Evolutionary conservation across 2,329 filamentous ascomycete species (phyloP).

Genomic region (Verticillium isaacii): DNA sequence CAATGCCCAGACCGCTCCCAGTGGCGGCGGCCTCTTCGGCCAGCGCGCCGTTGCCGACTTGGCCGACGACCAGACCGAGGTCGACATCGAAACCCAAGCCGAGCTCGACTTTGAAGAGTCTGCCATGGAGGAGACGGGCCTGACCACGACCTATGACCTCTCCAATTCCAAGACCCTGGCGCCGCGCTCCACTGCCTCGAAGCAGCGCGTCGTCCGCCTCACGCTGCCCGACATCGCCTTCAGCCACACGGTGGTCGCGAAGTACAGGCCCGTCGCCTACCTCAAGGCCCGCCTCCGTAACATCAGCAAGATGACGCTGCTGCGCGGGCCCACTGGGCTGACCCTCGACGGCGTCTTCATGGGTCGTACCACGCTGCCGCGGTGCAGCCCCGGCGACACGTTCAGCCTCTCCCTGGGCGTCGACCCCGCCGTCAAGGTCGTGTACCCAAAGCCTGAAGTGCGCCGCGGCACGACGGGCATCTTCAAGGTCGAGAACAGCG

Average conservation of each 20-base stretch:
- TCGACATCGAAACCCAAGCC: slow-evolving; percentile 9
- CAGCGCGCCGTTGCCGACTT: background rate
- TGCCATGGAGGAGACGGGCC: slow-evolving; percentile 51
- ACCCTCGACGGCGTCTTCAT: slow-evolving; percentile 62
- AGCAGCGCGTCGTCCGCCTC: slow-evolving; percentile 56
- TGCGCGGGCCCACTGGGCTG: slow-evolving; percentile 49
- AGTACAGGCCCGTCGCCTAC: slow-evolving; percentile 55
- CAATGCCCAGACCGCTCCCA: background rate
- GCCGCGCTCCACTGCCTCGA: slow-evolving; percentile 44
- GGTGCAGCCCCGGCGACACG: slow-evolving; percentile 48
- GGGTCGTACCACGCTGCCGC: slow-evolving; percentile 49
- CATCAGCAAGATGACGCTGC: slow-evolving; percentile 48
- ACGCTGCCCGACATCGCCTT: slow-evolving; percentile 46
- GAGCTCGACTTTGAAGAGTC: slow-evolving; percentile 46
- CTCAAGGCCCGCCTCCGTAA: slow-evolving; percentile 55
- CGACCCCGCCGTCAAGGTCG: slow-evolving; percentile 51
- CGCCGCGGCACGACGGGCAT: slow-evolving; percentile 45
- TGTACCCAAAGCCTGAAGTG: slow-evolving; percentile 52
- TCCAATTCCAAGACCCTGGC: slow-evolving; percentile 52
- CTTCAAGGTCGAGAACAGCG: slow-evolving; percentile 48
- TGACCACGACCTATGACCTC: slow-evolving; percentile 58
- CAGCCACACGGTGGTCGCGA: slow-evolving; percentile 54
- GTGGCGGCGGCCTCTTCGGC: background rate
- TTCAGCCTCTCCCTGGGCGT: slow-evolving; percentile 54
- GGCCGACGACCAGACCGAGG: background rate